These are phyloP conservation scores for Boechera retrofracta DNA, from an alignment of 345 rosid genomes.

Conservation along the genomic window DNA sequence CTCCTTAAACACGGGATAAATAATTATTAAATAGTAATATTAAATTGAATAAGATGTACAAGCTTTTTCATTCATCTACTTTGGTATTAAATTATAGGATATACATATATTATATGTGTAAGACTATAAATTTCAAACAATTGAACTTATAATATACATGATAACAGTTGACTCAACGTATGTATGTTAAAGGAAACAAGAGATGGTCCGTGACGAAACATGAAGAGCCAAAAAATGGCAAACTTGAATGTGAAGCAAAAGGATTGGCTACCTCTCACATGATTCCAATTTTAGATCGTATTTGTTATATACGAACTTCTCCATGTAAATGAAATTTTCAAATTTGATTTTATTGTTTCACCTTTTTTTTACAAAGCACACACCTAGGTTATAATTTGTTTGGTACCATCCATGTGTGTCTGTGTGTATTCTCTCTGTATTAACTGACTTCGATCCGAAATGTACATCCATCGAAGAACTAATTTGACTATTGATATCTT, in stretches of 20 bases:
- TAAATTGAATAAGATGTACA: slow-evolving; percentile 17
- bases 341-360: not conserved
- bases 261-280: slow-evolving; percentile 41
- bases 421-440: no score
- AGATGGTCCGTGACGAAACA: slow-evolving; percentile 38
- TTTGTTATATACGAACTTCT: not conserved
- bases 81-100: slow-evolving; percentile 12
- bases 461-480: slow-evolving; percentile 14
- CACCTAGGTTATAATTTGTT: not conserved
- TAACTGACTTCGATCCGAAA: slow-evolving; percentile 5
- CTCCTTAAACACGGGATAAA: no score
- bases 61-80: slow-evolving; percentile 32
- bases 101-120: not conserved
- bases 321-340: not conserved
- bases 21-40: not conserved
- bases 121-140: not conserved
- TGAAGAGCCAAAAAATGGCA: slow-evolving; percentile 33
- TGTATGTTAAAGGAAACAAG: slow-evolving; percentile 33
- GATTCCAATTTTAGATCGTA: slow-evolving; percentile 33
- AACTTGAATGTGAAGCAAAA: slow-evolving; percentile 41
- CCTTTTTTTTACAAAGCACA: not conserved
- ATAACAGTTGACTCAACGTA: slow-evolving; percentile 10
- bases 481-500: not conserved
- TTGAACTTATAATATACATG: slow-evolving; percentile 10
- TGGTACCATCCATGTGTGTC: not conserved